These are phyloP conservation scores for Digitaria exilis DNA, from an alignment of 202 grass and related monocot genomes.

Conservation along the genomic window DNA sequence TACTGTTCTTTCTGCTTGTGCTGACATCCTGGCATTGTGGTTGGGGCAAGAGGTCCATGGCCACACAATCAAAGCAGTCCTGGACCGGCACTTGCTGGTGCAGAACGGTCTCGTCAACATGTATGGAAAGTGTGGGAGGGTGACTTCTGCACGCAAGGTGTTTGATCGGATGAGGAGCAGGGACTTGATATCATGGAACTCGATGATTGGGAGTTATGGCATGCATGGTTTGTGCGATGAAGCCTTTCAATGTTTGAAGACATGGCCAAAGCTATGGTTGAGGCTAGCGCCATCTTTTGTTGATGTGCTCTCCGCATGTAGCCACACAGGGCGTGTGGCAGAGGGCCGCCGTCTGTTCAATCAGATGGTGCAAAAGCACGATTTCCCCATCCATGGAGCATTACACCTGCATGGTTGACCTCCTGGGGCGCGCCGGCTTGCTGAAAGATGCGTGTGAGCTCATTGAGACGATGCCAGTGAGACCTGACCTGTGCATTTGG, in stretches of 20 bases:
- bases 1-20: constrained; percentile 54
- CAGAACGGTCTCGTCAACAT: constrained; percentile 54
- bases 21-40: constrained; percentile 41
- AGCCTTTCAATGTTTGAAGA: constrained; percentile 42
- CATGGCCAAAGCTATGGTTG: constrained; percentile 33
- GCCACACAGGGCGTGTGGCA: constrained; percentile 45
- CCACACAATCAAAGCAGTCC: constrained; percentile 26
- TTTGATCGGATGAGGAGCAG: constrained; percentile 44
- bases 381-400: constrained; percentile 60
- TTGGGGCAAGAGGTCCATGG: constrained; percentile 62
- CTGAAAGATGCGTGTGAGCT: constrained; percentile 44
- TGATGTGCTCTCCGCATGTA: constrained; percentile 45
- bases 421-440: constrained; percentile 60
- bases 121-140: constrained; percentile 59
- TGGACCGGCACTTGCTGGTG: constrained; percentile 37
- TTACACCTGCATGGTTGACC: constrained; percentile 72
- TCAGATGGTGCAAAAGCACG: constrained; percentile 43
- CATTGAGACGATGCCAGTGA: constrained; percentile 51
- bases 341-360: constrained; percentile 58
- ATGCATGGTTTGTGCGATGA: constrained; percentile 54
- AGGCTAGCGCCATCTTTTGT: constrained; percentile 51
- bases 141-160: constrained; percentile 14
- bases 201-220: constrained; percentile 53
- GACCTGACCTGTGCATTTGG: constrained; percentile 50
- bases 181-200: constrained; percentile 78